Evolutionary conservation across 2,329 filamentous ascomycete genomes (phyloP), one percentile per base, ranked within the genome.

Genomic region (Beauveria brongniartii): DNA sequence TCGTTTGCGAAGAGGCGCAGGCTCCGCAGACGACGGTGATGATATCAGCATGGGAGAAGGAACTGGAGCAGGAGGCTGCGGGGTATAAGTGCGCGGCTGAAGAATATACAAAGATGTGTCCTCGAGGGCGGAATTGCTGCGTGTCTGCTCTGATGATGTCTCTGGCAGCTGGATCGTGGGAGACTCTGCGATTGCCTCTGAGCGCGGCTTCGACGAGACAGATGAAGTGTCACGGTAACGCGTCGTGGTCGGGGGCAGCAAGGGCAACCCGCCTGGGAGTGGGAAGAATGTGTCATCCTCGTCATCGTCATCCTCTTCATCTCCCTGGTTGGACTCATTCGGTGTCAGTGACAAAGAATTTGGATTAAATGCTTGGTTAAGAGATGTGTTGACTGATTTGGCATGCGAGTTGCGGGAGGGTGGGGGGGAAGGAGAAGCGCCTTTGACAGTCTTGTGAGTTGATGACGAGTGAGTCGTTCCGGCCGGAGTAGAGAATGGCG

Each of bases 1-100:
- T 54, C 74, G 74, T 64, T 77, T 72, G 52, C 73, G 69, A 1
- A 71, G 65, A 22, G 65, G 64, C 50, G 66, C 63, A 20, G 66
- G 68, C 63, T 63, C 50, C 8, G 51, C 43, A 1, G 52, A 48
- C 9, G 58, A 55, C 9, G 51, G 43, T 10, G 67, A 52, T 18
- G 73, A 70, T 37, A 70, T 69, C 2, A 77, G 65, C 54, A 74
- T 73, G 2, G 81, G 80, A 5, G 81, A 81, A 1, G 80, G 77
- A 24, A 78, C 66, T 3, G 80, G 80, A 12, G 77, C 73, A 0
- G 78, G 75, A 4, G 76, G 77, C 55, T 77, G 74, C 0, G 83
- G 83, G 0, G 81, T 84, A 65, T 85, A 85, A 0, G 81, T 84
- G 40, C 78, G 75, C 14, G 83, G 83, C 64, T 85, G 82, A 5